phyloP scores from a whole-genome alignment of 2,329 filamentous ascomycete species.

The Metarhizium sp. region DNA sequence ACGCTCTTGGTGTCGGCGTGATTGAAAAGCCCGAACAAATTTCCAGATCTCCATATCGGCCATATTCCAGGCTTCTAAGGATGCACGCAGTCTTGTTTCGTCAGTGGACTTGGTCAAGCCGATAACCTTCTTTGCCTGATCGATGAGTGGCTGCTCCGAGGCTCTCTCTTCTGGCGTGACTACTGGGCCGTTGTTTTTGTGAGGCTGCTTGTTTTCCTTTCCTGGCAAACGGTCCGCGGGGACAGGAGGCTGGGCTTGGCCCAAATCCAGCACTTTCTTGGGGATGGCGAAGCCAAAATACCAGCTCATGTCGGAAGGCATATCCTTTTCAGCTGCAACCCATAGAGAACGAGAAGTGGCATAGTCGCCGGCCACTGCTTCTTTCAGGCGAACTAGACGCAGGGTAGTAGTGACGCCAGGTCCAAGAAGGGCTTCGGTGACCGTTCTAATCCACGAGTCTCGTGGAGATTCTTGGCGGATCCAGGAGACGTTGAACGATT shows the following conservation, averaged over 20 bases:
- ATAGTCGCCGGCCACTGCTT: conserved; percentile 63
- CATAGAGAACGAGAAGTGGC: conserved; percentile 61
- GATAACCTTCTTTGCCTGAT: conserved; percentile 36
- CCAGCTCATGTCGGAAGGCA: conserved; percentile 74
- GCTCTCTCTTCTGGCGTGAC: conserved; percentile 42
- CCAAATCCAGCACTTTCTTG: conserved; percentile 36
- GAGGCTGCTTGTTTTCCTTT: conserved; percentile 8
- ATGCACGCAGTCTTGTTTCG: conserved; percentile 39
- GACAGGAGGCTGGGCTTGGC: conserved; percentile 14
- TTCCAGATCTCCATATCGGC: conserved; percentile 72
- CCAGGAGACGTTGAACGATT: conserved; percentile 52
- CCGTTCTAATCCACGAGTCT: conserved; percentile 66
- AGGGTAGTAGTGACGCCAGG: conserved; percentile 48
- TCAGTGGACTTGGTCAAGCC: conserved; percentile 35
- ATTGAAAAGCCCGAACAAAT: conserved; percentile 60
- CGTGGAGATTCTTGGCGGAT: conserved; percentile 60
- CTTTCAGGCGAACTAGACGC: conserved; percentile 69
- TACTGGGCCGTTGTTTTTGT: conserved; percentile 38
- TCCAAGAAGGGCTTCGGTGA: conserved; percentile 62
- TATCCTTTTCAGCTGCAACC: conserved; percentile 60
- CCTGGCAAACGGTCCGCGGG: conserved; percentile 14
- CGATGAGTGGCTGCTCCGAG: conserved; percentile 46
- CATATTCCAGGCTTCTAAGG: conserved; percentile 57
- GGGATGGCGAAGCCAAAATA: conserved; percentile 80
- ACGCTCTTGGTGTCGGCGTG: conserved; percentile 53